A percentile compares a stretch with the other conserved stretches of the same genome.
Conservation (phyloP, 2,329 filamentous ascomycete species). For the Colletotrichum sansevieriae region DNA sequence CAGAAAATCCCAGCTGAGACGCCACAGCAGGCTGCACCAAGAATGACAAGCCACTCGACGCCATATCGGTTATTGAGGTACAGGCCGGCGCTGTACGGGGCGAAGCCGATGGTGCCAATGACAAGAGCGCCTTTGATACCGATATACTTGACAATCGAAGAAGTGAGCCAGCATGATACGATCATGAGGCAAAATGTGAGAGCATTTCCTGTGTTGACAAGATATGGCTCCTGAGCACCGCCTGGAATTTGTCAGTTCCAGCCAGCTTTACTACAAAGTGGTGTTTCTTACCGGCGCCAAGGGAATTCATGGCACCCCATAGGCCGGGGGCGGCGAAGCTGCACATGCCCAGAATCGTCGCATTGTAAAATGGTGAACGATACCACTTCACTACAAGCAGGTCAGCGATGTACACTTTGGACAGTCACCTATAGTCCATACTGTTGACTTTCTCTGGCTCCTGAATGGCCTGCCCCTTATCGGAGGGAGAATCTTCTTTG, state of each 20-base stretch:
- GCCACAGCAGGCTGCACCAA: conserved; percentile 58
- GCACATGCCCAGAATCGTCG: conserved; percentile 48
- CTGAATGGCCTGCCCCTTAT: not conserved
- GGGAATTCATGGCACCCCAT: conserved; percentile 47
- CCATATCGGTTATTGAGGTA: conserved; percentile 61
- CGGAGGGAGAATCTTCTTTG: not conserved
- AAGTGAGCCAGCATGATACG: conserved; percentile 56
- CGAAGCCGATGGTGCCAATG: conserved; percentile 58
- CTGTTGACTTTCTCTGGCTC: not conserved
- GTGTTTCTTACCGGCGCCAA: conserved; percentile 44
- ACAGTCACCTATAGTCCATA: not conserved
- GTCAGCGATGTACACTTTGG: not conserved
- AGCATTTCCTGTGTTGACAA: conserved; percentile 79
- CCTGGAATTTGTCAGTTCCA: conserved; percentile 58
- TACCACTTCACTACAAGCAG: conserved; percentile 44
- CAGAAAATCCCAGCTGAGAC: conserved; percentile 54
- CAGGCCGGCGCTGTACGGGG: conserved; percentile 57
- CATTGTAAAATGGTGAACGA: conserved; percentile 47
- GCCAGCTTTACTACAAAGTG: fast-evolving
- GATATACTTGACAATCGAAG: conserved; percentile 54
- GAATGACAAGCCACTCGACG: conserved; percentile 58
- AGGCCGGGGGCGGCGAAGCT: conserved; percentile 48
- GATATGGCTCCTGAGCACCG: conserved; percentile 72
- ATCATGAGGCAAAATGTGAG: conserved; percentile 73
- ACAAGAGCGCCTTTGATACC: conserved; percentile 54